phyloP scores from a whole-genome alignment of 2,329 filamentous ascomycete genomes.

The Pseudogymnoascus sp. region DNA sequence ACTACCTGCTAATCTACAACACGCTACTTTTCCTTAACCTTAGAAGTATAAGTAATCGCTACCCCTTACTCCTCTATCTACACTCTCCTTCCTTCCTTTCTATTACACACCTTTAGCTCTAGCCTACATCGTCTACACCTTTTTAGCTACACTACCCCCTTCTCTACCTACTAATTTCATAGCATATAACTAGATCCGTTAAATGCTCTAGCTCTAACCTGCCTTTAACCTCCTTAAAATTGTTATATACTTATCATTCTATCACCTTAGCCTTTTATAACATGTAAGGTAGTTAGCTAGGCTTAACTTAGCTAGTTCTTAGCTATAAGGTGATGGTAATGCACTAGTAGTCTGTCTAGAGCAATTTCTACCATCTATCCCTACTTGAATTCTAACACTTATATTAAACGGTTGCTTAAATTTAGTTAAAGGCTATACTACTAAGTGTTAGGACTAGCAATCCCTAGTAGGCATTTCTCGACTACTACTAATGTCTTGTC shows the following conservation, averaged over 20 bases:
- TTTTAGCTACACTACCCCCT: not conserved
- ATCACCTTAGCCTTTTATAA: too few species aligned
- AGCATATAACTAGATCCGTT: not conserved
- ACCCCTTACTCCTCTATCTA: not conserved
- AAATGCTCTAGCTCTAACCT: not conserved
- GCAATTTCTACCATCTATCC: not conserved
- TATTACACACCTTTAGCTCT: not conserved
- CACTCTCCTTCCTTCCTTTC: conserved; percentile 4
- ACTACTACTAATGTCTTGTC: not conserved
- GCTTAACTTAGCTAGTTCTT: not conserved
- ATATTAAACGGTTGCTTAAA: not conserved
- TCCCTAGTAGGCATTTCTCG: not conserved
- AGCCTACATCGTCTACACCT: not conserved
- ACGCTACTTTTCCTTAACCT: not conserved
- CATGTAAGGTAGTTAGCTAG: too few species aligned
- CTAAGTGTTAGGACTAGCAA: not conserved
- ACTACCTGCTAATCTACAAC: not conserved
- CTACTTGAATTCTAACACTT: not conserved
- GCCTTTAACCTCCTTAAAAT: not conserved
- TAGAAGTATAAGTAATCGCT: not conserved
- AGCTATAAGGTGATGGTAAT: not conserved
- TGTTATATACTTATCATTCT: not conserved
- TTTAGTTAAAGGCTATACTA: not conserved
- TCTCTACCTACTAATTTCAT: not conserved
- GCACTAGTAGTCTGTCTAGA: not conserved